Base-by-base conservation (phyloP, 768 basidiomycete species). In the Lactarius hatsudake region DNA sequence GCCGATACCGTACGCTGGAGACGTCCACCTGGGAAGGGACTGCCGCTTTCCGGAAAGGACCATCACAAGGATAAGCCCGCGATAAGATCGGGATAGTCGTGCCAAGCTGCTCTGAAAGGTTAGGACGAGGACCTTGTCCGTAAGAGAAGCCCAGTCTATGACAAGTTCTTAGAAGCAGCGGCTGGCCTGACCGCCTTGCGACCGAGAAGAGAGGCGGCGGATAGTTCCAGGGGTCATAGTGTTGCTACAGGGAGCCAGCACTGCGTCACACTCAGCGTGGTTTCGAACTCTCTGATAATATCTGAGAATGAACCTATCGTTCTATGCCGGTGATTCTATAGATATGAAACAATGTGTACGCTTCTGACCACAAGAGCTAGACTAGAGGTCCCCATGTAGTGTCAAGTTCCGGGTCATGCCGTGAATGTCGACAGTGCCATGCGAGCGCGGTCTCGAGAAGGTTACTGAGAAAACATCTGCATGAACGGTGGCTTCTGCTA, bases 141-240 rank as follows among this genome's bases (percentile, higher is more conserved):
- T 51, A 43, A 38, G 20, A 40, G 60, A 66, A 66, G 60, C 65
- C 4, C 23, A 23, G 59, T 40, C 48, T 20, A 34, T 61, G 55
- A 65, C 51, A 40, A 18, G 38, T 51, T 64, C 17, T 51, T 30
- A 9, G 23, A 17, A 61, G 61, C 43, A 48, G 30, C 32, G 43
- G 32, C 10, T 32, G 30, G 13, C 6, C 13, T 23, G 45, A 59
- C 63, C 63, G 36, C 58, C 63, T 53, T 64, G 38, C 17, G 48
- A 53, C 59, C 64, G 64, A 59, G 28, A 40, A 20, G 8, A 28
- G 45, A 38, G 26, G 12, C 23, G 48, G 23, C 23, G 18, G 48
- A 9, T 12, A 13, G 23, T 51, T 51, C 23, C 23, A 26, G 48
- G 23, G 48, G n/a, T 51, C 48, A 51, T 51, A 51, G 23, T 23